These are phyloP conservation scores for Bruguiera parviflora DNA, from an alignment of 345 rosid genomes.

Conservation along the genomic window DNA sequence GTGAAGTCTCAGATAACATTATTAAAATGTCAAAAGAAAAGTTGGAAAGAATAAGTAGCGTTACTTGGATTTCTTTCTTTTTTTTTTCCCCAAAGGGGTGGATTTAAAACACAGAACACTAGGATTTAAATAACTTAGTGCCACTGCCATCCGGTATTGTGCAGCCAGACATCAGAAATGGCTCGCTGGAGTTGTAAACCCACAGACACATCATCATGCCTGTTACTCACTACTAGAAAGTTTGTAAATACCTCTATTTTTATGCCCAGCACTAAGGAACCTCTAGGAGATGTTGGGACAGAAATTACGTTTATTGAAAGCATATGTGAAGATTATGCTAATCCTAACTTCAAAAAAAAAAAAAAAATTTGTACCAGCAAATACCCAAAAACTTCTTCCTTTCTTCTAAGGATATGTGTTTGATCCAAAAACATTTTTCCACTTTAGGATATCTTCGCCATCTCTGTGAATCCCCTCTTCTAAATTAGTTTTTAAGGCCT, in stretches of 20 bases:
- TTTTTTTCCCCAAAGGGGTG: no score
- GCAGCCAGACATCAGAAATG: constrained; percentile 95
- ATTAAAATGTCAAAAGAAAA: no score
- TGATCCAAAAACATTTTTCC: constrained; percentile 81
- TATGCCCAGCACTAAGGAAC: constrained; percentile 89
- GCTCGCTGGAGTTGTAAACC: constrained; percentile 71
- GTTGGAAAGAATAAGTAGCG: no score
- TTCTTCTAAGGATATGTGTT: constrained; percentile 90
- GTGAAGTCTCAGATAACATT: no score
- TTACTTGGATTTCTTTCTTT: no score
- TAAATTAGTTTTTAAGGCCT: constrained; percentile 50
- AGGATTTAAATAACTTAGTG: constrained; percentile 67
- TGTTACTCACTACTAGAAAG: background rate
- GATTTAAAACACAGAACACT: background rate
- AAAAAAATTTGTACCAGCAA: constrained; percentile 1
- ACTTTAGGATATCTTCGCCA: constrained; percentile 55
- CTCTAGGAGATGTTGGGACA: constrained; percentile 38
- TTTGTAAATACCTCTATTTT: constrained; percentile 61
- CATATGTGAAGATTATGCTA: background rate
- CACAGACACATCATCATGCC: constrained; percentile 26
- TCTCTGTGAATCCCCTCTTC: constrained; percentile 63
- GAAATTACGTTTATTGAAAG: background rate
- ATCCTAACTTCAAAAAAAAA: background rate
- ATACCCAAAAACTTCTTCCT: constrained; percentile 78
- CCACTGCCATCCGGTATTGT: constrained; percentile 97